These are phyloP conservation scores for Cairneyella variabilis DNA, from an alignment of 495 filamentous ascomycete genomes.

Conservation along the genomic window DNA sequence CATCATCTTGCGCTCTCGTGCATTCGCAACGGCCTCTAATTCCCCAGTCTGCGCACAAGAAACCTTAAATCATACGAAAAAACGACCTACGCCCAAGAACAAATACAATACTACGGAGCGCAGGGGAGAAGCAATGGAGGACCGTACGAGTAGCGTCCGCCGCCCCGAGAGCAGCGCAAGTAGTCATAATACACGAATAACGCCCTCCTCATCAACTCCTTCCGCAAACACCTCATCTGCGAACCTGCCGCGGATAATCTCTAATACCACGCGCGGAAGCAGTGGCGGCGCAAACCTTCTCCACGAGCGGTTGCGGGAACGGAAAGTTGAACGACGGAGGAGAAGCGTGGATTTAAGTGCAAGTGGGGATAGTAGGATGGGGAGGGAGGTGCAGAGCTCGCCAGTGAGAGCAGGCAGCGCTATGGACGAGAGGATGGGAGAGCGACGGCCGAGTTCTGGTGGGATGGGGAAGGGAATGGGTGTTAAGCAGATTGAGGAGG, in stretches of 20 bases:
- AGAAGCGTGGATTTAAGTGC: constrained; percentile 20
- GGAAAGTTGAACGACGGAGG: constrained; percentile 35
- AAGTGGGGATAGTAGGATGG: constrained; percentile 9
- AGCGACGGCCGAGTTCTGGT: constrained; percentile 29
- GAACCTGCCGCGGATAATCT: constrained; percentile 4
- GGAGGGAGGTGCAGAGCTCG: constrained; percentile 24
- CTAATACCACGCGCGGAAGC: neutral
- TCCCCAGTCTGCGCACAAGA: neutral
- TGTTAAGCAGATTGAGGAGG: constrained; percentile 31
- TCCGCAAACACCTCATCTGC: constrained; percentile 23
- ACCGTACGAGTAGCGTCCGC: constrained; percentile 12
- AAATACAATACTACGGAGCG: too few species aligned
- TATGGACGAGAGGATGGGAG: too few species aligned
- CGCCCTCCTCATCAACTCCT: constrained; percentile 29
- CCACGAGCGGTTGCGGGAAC: constrained; percentile 47
- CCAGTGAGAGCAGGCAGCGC: constrained; percentile 17
- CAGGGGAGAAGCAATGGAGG: neutral
- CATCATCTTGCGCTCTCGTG: too few species aligned
- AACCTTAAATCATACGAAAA: neutral
- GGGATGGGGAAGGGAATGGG: constrained; percentile 32
- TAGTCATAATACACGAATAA: constrained; percentile 33
- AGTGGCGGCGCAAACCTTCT: constrained; percentile 40
- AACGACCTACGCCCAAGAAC: neutral
- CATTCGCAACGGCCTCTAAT: too few species aligned
- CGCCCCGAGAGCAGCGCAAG: constrained; percentile 37